Conservation (phyloP, 805 yeast genomes). For the Isabelozyma rhagii region DNA sequence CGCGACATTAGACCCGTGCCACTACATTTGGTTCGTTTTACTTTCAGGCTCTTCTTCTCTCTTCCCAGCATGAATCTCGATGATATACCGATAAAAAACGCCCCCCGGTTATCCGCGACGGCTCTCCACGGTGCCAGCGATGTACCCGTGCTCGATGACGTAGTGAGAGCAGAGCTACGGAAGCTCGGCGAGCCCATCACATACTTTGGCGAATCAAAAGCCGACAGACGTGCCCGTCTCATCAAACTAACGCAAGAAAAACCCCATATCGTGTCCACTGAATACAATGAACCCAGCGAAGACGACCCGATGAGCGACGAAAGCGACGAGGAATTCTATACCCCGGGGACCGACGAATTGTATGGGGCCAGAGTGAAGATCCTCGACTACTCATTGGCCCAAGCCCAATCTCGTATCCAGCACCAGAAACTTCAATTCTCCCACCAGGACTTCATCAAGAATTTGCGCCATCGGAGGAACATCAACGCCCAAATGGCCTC, state of each 20-base stretch:
- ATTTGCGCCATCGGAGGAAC: slow-evolving; percentile 45
- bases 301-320: slow-evolving; percentile 25
- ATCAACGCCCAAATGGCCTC: slow-evolving; percentile 29
- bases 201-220: slow-evolving; percentile 55
- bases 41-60: background rate
- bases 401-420: slow-evolving; percentile 42
- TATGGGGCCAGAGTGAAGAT: slow-evolving; percentile 50
- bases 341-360: slow-evolving; percentile 67
- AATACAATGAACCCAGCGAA: background rate
- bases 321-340: slow-evolving; percentile 73
- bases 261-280: slow-evolving; percentile 6
- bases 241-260: slow-evolving; percentile 39
- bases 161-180: slow-evolving; percentile 51
- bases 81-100: slow-evolving; percentile 7
- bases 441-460: slow-evolving; percentile 35
- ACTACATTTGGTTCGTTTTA: background rate
- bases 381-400: slow-evolving; percentile 47
- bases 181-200: slow-evolving; percentile 56
- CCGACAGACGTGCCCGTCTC: slow-evolving; percentile 60
- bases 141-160: slow-evolving; percentile 65
- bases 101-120: background rate
- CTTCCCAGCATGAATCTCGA: slow-evolving; percentile 3
- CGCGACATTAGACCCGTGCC: background rate
- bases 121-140: background rate
- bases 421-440: slow-evolving; percentile 25